Percentiles rank a stretch among this genome's conserved stretches.
Conservation (phyloP, 1,139 yeast species). For the Meyerozyma smithsonii region DNA sequence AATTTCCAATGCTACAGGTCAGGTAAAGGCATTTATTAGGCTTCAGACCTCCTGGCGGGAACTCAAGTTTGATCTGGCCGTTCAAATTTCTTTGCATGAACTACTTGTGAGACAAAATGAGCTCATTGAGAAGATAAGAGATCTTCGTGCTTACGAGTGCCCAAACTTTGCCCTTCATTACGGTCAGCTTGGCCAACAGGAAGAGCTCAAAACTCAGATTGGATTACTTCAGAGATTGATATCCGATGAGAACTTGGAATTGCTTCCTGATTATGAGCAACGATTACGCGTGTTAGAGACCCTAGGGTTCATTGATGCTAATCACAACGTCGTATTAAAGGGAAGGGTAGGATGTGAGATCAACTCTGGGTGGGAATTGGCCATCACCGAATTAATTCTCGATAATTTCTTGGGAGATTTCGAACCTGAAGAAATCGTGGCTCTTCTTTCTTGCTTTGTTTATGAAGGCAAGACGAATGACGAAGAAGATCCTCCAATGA, state of each 20-base stretch:
- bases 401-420: conserved; percentile 91
- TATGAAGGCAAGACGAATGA: conserved; percentile 79
- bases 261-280: conserved; percentile 91
- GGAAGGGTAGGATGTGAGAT: conserved; percentile 87
- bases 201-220: conserved; percentile 46
- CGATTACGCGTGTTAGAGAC: conserved; percentile 71
- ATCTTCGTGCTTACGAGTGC: conserved; percentile 22
- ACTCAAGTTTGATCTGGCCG: conserved; percentile 35
- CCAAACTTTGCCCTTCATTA: conserved; percentile 46
- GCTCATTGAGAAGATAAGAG: conserved; percentile 29
- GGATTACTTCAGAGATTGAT: conserved; percentile 54
- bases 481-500: conserved; percentile 56
- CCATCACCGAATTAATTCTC: conserved; percentile 80
- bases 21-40: conserved; percentile 34
- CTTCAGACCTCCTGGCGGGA: conserved; percentile 47
- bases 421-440: conserved; percentile 95
- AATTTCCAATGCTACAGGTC: conserved; percentile 35
- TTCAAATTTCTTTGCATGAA: conserved; percentile 52
- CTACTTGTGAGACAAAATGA: conserved; percentile 41
- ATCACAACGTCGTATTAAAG: conserved; percentile 74
- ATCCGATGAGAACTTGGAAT: conserved; percentile 83
- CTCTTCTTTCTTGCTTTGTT: conserved; percentile 84
- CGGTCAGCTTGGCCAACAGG: conserved; percentile 42
- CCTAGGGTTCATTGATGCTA: conserved; percentile 71
- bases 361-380: conserved; percentile 86